phyloP scores from a whole-genome alignment of 106 monocot species.

The Ottelia alismoides region DNA sequence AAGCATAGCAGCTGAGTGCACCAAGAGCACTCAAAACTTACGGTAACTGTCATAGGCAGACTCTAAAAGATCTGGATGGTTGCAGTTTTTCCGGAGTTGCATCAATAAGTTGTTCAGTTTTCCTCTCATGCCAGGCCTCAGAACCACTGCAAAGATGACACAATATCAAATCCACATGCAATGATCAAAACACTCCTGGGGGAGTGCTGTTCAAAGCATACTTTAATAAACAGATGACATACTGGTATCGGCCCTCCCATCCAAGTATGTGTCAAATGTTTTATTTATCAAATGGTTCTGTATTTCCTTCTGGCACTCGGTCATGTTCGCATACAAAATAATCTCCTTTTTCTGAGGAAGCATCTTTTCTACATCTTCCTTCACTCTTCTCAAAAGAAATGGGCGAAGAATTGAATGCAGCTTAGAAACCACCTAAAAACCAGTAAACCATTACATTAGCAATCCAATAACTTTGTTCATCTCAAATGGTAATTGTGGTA shows the following conservation, averaged over 20 bases:
- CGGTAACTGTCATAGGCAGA: conserved; percentile 44
- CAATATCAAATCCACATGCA: background rate
- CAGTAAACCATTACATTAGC: too few species aligned
- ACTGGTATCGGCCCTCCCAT: conserved; percentile 24
- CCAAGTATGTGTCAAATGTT: conserved; percentile 63
- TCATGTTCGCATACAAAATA: conserved; percentile 94
- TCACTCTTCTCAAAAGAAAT: conserved; percentile 85
- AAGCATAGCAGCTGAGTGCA: too few species aligned
- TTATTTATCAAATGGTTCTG: conserved; percentile 67
- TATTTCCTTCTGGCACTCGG: conserved; percentile 63
- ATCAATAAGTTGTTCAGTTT: conserved; percentile 72
- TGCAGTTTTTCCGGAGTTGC: conserved; percentile 89
- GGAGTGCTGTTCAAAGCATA: too few species aligned
- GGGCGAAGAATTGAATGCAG: conserved; percentile 89
- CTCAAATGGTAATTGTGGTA: too few species aligned
- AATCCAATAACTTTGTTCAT: too few species aligned
- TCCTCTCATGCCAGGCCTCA: conserved; percentile 45
- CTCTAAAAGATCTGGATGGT: conserved; percentile 87
- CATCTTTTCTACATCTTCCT: conserved; percentile 91
- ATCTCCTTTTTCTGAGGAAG: conserved; percentile 97
- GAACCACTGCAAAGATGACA: conserved; percentile 22
- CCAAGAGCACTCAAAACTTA: too few species aligned
- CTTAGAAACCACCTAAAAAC: conserved; percentile 75
- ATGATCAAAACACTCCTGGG: too few species aligned
- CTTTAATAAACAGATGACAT: conserved; percentile 4